phyloP scores from a whole-genome alignment of 177 flowering plant species.

The Vitis hybrid region DNA sequence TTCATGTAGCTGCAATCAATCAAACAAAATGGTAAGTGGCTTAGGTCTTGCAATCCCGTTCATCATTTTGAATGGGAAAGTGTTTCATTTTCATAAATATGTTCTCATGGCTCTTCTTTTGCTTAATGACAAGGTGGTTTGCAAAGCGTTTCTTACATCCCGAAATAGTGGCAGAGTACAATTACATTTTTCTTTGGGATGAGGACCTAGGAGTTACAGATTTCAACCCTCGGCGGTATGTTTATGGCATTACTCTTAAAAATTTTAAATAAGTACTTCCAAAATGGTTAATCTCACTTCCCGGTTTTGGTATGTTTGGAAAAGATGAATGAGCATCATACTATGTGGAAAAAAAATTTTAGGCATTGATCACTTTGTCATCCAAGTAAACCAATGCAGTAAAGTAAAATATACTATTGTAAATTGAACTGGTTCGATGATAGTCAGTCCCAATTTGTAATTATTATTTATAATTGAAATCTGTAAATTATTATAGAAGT shows the following conservation, averaged over 20 bases:
- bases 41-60: neutral
- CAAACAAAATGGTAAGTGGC: constrained; percentile 59
- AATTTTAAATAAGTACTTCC: too few species aligned
- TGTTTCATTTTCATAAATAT: neutral
- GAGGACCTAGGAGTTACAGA: constrained; percentile 85
- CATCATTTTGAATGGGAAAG: neutral
- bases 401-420: too few species aligned
- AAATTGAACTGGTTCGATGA: too few species aligned
- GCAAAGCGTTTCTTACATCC: constrained; percentile 73
- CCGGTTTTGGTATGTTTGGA: too few species aligned
- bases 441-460: too few species aligned
- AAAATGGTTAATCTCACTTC: too few species aligned
- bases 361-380: too few species aligned
- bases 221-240: constrained; percentile 64
- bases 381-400: too few species aligned
- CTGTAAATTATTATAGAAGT: too few species aligned
- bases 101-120: neutral
- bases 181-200: constrained; percentile 83
- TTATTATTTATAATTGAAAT: too few species aligned
- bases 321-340: too few species aligned
- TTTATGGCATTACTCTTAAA: neutral
- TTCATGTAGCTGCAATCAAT: constrained; percentile 52
- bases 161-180: constrained; percentile 58
- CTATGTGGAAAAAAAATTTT: too few species aligned
- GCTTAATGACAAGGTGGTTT: constrained; percentile 52